A percentile compares a stretch with the other conserved stretches of the same genome.
Conservation (phyloP, 116 monocot species). For the Papilionanthe hybrid region DNA sequence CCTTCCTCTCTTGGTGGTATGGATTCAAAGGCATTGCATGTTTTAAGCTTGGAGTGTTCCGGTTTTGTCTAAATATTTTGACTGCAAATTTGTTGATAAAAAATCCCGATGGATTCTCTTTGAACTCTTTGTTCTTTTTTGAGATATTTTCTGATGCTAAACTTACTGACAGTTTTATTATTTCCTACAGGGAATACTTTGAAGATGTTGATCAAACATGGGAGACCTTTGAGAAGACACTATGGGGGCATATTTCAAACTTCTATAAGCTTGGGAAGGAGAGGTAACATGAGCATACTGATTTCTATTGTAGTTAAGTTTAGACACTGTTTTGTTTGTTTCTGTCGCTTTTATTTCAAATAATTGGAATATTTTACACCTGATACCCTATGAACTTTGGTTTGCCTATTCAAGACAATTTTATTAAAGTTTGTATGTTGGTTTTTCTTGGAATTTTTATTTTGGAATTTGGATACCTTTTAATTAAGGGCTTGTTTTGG, state of each 20-base stretch:
- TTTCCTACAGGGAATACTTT: conserved; percentile 75
- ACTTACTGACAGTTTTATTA: not conserved
- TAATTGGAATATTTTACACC: not conserved
- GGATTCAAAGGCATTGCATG: not conserved
- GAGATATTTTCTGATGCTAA: not conserved
- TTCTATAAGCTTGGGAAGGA: conserved; percentile 86
- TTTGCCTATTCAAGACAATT: not conserved
- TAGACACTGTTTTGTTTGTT: not conserved
- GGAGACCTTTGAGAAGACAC: conserved; percentile 92
- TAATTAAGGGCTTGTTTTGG: not conserved
- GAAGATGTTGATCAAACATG: conserved; percentile 93
- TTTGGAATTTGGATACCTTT: not conserved
- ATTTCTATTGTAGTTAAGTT: not conserved
- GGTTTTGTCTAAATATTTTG: not conserved
- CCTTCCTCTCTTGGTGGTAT: not conserved
- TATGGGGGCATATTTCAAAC: conserved; percentile 77
- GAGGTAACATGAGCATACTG: conserved; percentile 35
- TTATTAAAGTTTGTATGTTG: not conserved
- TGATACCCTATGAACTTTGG: not conserved
- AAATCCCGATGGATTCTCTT: not conserved
- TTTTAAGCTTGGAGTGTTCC: not conserved
- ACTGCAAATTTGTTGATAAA: not conserved
- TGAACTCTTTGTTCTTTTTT: not conserved
- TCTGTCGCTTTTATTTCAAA: not conserved
- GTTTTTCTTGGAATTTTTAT: not conserved